Base-by-base conservation (phyloP, 352 stramenopile species). In the Pseudoperonospora humuli region DNA sequence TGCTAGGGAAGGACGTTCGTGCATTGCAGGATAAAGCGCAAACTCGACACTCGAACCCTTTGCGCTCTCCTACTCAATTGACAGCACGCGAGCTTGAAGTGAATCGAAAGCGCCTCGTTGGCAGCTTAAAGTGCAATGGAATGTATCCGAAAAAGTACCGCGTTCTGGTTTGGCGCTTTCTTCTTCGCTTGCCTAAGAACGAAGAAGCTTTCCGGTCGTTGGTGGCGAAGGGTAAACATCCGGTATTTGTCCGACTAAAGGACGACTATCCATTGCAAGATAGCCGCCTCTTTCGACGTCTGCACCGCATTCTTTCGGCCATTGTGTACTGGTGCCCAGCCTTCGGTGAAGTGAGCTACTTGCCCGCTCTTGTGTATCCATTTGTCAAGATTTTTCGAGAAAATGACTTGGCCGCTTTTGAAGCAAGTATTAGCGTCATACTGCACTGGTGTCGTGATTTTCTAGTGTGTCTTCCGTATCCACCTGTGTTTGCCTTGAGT, bases 251-350 rank as follows among this genome's bases (percentile, higher is more conserved):
- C 18, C 70, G 59, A 2, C 65, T 96, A 7, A 62, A 78, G 19
- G 67, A 84, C n/a, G 55, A 75, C 11, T 96, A 93, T 39, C 84
- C 82, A 7, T 47, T 96, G 11, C 69, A 84, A 33, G 76, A 93
- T 39, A 46, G 57, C 17, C 79, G 81, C 3, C 56, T 87, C 15
- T 82, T 88, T 45, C 70, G 78, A 0, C 82, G 85, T 15, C 66
- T 96, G 1, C 64, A 88, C 29, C 70, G 83, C 11, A 60, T 95
- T 14, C 45, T 95, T 17, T 93, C 75, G 20, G 83, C 83, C 7
- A 71, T 96, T 27, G 79, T 81, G n/a, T 86, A 82, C 51, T 97
- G 86, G 86, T 96, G 84, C 35, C 84, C 88, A 15, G 79, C 85
- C n/a, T 92, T 96, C 42, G 78, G 77, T 21, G 84, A 95, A 65